Base-by-base conservation (phyloP, 352 stramenopile genomes). In the Globisporangium middletonii region DNA sequence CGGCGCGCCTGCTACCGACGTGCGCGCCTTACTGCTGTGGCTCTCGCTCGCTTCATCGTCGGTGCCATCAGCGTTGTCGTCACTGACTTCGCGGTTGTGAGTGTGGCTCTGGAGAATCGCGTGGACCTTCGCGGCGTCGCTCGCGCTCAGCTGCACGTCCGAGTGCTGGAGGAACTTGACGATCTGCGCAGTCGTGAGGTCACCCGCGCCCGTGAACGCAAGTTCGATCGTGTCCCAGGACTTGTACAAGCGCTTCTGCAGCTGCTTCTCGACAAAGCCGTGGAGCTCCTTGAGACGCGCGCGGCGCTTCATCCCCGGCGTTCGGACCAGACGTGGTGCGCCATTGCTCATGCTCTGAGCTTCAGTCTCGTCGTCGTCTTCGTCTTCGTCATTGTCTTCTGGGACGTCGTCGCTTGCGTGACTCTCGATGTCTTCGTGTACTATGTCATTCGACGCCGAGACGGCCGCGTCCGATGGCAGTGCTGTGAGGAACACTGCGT, bases 211-310 rank as follows among this genome's bases (percentile, higher is more conserved):
- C 0, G 72, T 65, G 55, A 90, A 83, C 28, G 80, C 76, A 51
- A 86, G 77, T 60, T 90, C 76, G 53, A 90, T 89, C 3, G 74
- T 83, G 44, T 86, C 80, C 80, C 78, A 89, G 35, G 74, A 85
- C 27, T 71, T 75, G 37, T 74, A 75, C 26, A 90, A 64, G n/a
- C 80, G 71, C 52, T 86, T 88, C 57, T 88, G 76, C 0, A 90
- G 60, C 47, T 88, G 78, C 2, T 71, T 79, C 33, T 81, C 69
- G 15, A 89, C 76, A 60, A 86, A 90, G 0, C 66, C 60, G 33
- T 88, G 78, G 19, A 90, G 62, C 13, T 90, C 73, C 56, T 83
- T 77, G 50, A 90, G 55, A 8, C 80, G 62, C 42, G 77, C 63
- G 0, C 80, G 71, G 35, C 80, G 68, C 27, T 75, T 83, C 19